Percentiles rank a stretch among this genome's conserved stretches.
These are phyloP conservation scores for Choiromyces venosus DNA, from an alignment of 495 filamentous ascomycete species.

Conservation along the genomic window DNA sequence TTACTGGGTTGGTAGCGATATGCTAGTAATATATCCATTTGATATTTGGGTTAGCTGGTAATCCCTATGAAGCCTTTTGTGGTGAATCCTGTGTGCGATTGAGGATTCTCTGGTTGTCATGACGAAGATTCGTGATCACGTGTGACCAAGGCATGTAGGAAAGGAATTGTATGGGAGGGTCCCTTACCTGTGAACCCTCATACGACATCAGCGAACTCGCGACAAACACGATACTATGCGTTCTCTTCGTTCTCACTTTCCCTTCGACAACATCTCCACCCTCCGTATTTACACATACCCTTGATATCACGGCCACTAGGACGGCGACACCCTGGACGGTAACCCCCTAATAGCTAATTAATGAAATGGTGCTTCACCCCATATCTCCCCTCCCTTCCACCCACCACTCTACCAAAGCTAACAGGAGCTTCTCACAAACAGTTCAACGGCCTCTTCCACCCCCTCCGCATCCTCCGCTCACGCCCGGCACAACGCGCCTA, in stretches of 20 bases:
- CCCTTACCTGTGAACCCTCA: background rate
- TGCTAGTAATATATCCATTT: background rate
- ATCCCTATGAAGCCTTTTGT: too few relatives aligned
- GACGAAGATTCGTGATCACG: background rate
- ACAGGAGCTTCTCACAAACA: constrained; percentile 41
- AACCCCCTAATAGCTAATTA: background rate
- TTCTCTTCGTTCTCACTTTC: background rate
- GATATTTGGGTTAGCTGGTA: background rate
- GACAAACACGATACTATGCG: background rate
- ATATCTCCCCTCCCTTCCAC: background rate
- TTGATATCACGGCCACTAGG: background rate
- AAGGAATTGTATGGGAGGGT: background rate
- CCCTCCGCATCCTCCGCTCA: constrained; percentile 46
- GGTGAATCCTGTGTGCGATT: background rate
- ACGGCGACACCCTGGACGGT: background rate
- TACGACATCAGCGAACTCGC: background rate
- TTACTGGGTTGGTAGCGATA: background rate
- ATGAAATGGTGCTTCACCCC: background rate
- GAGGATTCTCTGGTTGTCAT: background rate
- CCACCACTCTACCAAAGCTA: constrained; percentile 4
- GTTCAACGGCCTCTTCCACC: constrained; percentile 26
- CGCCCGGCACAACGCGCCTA: constrained; percentile 63
- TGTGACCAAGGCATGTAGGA: background rate
- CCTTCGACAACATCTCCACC: background rate
- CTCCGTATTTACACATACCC: background rate